Base-by-base conservation (phyloP, 2,329 filamentous ascomycete species). In the Chrysosporium keratinophilum region DNA sequence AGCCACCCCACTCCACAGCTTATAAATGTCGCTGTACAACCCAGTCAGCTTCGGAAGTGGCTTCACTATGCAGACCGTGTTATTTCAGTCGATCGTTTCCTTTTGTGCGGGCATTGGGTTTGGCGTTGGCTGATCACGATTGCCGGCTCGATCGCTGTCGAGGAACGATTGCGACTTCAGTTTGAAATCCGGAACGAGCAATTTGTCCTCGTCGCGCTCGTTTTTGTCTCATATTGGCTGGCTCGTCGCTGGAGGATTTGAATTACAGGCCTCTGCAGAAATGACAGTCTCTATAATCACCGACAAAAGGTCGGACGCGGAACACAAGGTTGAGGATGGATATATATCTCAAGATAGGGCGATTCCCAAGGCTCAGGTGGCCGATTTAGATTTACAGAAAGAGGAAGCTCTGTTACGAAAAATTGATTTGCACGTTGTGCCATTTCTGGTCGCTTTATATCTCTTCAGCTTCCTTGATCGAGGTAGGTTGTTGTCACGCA, bases 401-500 rank as follows among this genome's bases (percentile, higher is more conserved):
- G 66, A 66, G 47, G 61, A 59, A 20, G 58, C 56, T 6, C 52
- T 73, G 20, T 62, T 72, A 10, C 56, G 68, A 31, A 73, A 72
- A 52, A 68, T 73, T 44, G 71, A 73, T 53, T 20, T 65, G 19
- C 65, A 71, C 54, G 68, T 73, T 54, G 60, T 73, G 41, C 71
- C 71, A 1, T 67, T 71, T 23, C 63, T 72, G 10, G 67, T 73
- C 41, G 56, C 70, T 19, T 56, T 73, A 14, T 91, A 91, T 64
- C 74, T 89, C 12, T 81, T 89, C 60, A 85, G 82, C 60, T 90
- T 89, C 64, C 70, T 90, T 7, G 86, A 88, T 64, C 75, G 85
- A 66, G 74, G 70, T 59, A 47, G 23, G 59, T 57, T 40, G 50
- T 11, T 2, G 3, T 5, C 19, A 12, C 9, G 6, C 15, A 20